Conservation (phyloP, 202 grass and related monocot genomes). For the Digitaria exilis region DNA sequence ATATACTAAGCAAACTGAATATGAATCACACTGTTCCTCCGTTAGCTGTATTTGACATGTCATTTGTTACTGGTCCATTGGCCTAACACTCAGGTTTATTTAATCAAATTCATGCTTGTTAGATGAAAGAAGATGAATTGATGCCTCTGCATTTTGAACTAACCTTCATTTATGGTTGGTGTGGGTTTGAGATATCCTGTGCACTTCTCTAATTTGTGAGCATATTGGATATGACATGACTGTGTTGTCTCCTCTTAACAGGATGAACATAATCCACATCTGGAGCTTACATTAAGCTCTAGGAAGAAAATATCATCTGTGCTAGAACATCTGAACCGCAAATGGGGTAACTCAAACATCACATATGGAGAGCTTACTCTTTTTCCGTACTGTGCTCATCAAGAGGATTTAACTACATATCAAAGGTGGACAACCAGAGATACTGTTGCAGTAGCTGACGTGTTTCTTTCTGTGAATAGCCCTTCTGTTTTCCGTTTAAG, state of each 20-base stretch:
- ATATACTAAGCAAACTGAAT: conserved; percentile 28
- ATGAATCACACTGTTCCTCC: conserved; percentile 1
- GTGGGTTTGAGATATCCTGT: conserved; percentile 18
- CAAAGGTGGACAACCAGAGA: conserved; percentile 85
- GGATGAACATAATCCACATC: conserved; percentile 93
- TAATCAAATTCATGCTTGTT: conserved; percentile 27
- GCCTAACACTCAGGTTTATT: not conserved
- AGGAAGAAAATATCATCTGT: conserved; percentile 97
- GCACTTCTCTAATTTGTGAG: conserved; percentile 34
- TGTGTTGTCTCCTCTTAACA: conserved; percentile 46
- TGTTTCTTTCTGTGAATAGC: conserved; percentile 81
- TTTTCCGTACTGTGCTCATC: conserved; percentile 80
- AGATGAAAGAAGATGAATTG: conserved; percentile 6
- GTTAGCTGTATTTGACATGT: not conserved
- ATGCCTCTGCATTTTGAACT: conserved; percentile 1
- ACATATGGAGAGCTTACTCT: conserved; percentile 82
- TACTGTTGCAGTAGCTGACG: conserved; percentile 64
- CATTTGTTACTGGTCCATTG: conserved; percentile 21
- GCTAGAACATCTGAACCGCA: conserved; percentile 90
- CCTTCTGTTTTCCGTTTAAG: conserved; percentile 96
- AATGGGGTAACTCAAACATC: conserved; percentile 89
- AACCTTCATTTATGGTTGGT: conserved; percentile 26
- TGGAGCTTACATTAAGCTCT: conserved; percentile 96
- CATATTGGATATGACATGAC: conserved; percentile 24
- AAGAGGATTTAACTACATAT: conserved; percentile 76